These are phyloP conservation scores for Linaria vulgaris DNA, from an alignment of 257 asterid species.

Conservation along the genomic window DNA sequence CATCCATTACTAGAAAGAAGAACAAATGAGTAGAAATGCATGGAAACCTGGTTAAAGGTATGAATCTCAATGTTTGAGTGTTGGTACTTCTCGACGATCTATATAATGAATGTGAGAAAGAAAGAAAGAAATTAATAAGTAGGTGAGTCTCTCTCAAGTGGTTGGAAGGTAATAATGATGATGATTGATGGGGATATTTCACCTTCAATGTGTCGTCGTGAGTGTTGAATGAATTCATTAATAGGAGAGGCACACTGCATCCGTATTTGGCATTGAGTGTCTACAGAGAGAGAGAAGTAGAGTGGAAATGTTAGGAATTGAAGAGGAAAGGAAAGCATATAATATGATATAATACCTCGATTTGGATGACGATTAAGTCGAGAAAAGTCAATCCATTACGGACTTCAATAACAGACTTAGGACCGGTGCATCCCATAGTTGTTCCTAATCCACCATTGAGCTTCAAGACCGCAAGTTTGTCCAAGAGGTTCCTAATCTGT, in stretches of 20 bases:
- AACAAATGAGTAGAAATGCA: constrained; percentile 18
- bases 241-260: constrained; percentile 87
- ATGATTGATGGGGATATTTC: too few species aligned
- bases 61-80: constrained; percentile 78
- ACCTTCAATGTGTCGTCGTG: constrained; percentile 97
- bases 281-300: too few species aligned
- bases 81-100: constrained; percentile 88
- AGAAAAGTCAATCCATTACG: constrained; percentile 96
- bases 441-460: constrained; percentile 99
- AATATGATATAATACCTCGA: constrained; percentile 68
- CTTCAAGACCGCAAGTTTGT: constrained; percentile 92
- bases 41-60: constrained; percentile 86
- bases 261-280: constrained; percentile 81
- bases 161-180: too few species aligned
- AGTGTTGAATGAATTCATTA: constrained; percentile 99
- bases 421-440: constrained; percentile 99
- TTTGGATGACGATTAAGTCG: constrained; percentile 91
- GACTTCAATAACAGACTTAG: constrained; percentile 99
- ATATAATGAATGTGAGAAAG: constrained; percentile 22
- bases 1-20: neutral
- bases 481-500: constrained; percentile 70
- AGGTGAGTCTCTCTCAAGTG: constrained; percentile 15
- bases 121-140: constrained; percentile 30
- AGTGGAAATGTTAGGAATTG: constrained; percentile 33
- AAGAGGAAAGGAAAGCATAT: too few species aligned